Percentiles rank a stretch among this genome's conserved stretches.
These are phyloP conservation scores for Meyerozyma sp. DNA, from an alignment of 1,139 yeast genomes.

Conservation along the genomic window DNA sequence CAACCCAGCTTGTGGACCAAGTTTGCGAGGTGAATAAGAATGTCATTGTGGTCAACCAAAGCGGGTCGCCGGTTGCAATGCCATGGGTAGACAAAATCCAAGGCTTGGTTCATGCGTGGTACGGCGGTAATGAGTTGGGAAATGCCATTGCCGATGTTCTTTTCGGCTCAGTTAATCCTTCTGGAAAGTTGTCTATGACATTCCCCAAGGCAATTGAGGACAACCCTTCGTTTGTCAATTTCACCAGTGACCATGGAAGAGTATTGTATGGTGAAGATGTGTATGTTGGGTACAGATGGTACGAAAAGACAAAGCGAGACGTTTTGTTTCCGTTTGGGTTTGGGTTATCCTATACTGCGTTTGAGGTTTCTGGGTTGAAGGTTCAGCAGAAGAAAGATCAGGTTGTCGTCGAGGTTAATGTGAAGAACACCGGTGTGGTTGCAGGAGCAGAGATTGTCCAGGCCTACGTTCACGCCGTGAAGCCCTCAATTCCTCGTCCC, in stretches of 20 bases:
- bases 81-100: constrained; percentile 49
- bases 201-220: constrained; percentile 42
- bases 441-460: constrained; percentile 46
- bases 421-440: constrained; percentile 37
- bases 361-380: constrained; percentile 11
- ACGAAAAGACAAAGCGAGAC: constrained; percentile 15
- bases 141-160: constrained; percentile 24
- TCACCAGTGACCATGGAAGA: constrained; percentile 17
- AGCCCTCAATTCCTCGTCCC: constrained; percentile 42
- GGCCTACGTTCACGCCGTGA: constrained; percentile 34
- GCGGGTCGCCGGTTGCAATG: constrained; percentile 59
- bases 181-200: constrained; percentile 26
- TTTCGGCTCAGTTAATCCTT: constrained; percentile 15
- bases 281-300: constrained; percentile 22
- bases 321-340: constrained; percentile 21
- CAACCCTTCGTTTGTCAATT: constrained; percentile 41
- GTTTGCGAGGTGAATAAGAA: constrained; percentile 28
- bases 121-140: constrained; percentile 30
- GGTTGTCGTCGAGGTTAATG: constrained; percentile 24
- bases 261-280: constrained; percentile 24
- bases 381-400: constrained; percentile 6
- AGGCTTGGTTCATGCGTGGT: constrained; percentile 48
- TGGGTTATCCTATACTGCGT: constrained; percentile 21
- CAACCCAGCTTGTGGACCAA: constrained; percentile 41
- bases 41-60: constrained; percentile 46